Evolutionary conservation across 768 basidiomycete genomes (phyloP).

Genomic region (Lactarius hengduanensis): DNA sequence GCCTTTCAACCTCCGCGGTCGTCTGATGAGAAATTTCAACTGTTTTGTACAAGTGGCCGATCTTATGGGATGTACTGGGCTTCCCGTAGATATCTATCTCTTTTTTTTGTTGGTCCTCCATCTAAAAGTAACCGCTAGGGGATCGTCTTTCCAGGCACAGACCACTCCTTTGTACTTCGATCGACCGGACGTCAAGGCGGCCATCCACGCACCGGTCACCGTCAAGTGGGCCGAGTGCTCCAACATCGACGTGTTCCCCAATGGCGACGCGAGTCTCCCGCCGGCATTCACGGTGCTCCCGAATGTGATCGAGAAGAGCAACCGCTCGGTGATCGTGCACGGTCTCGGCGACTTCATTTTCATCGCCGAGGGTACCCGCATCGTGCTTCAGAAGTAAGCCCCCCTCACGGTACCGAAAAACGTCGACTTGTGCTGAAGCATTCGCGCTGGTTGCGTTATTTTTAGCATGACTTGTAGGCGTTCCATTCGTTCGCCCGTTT

Average conservation of each 20-base stretch:
- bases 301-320: slow-evolving; percentile 73
- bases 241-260: slow-evolving; percentile 56
- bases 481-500: not conserved
- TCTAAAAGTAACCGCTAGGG: slow-evolving; percentile 36
- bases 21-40: not conserved
- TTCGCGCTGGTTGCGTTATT: not conserved
- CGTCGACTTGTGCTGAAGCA: not conserved
- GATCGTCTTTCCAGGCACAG: slow-evolving; percentile 54
- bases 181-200: slow-evolving; percentile 61
- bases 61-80: slow-evolving; percentile 77
- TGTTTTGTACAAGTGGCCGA: slow-evolving; percentile 32
- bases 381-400: slow-evolving; percentile 41
- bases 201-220: slow-evolving; percentile 66
- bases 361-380: slow-evolving; percentile 60
- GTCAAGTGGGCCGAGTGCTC: slow-evolving; percentile 67
- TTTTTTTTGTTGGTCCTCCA: not conserved
- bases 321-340: slow-evolving; percentile 66
- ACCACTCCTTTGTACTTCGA: slow-evolving; percentile 67
- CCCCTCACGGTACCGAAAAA: not conserved
- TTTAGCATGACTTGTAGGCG: slow-evolving; percentile 26
- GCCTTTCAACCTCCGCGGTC: not conserved
- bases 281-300: slow-evolving; percentile 66
- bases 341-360: slow-evolving; percentile 72
- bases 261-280: slow-evolving; percentile 59
- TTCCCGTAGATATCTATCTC: slow-evolving; percentile 54